These are phyloP conservation scores for Ambrosia hybrid DNA, from an alignment of 140 eudicot species.

Conservation along the genomic window DNA sequence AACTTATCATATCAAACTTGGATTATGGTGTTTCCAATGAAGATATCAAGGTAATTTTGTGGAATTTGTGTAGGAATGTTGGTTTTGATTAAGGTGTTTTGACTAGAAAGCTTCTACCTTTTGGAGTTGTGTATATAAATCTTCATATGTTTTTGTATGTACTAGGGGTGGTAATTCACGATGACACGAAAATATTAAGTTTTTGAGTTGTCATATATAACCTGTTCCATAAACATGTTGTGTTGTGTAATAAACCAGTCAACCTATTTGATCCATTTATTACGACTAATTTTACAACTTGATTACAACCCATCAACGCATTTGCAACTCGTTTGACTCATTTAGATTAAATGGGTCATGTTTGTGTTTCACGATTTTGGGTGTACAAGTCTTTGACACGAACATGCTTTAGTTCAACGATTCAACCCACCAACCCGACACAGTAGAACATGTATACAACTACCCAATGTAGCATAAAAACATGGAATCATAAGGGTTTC, in stretches of 20 bases:
- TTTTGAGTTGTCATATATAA: neutral
- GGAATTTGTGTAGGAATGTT: neutral
- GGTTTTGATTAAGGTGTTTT: neutral
- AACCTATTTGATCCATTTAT: neutral
- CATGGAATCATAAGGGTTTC: neutral
- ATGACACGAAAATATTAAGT: neutral
- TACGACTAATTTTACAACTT: neutral
- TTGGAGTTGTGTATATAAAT: neutral
- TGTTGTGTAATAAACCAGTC: neutral
- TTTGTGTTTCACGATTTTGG: too few relatives aligned
- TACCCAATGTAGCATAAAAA: neutral
- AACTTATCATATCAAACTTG: conserved; percentile 57
- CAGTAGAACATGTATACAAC: neutral
- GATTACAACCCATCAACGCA: neutral
- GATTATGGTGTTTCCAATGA: conserved; percentile 59
- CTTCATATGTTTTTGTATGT: neutral
- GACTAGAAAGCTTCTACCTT: conserved; percentile 8
- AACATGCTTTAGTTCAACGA: neutral
- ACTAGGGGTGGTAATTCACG: neutral
- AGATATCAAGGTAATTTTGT: conserved; percentile 54
- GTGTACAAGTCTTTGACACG: neutral
- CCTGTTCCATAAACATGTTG: neutral
- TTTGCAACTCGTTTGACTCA: neutral
- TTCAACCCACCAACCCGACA: neutral
- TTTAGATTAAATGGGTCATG: too few relatives aligned